Evolutionary conservation across 352 stramenopile species (phyloP), one percentile per base, ranked within the genome.

Genomic region (Albugo candida): DNA sequence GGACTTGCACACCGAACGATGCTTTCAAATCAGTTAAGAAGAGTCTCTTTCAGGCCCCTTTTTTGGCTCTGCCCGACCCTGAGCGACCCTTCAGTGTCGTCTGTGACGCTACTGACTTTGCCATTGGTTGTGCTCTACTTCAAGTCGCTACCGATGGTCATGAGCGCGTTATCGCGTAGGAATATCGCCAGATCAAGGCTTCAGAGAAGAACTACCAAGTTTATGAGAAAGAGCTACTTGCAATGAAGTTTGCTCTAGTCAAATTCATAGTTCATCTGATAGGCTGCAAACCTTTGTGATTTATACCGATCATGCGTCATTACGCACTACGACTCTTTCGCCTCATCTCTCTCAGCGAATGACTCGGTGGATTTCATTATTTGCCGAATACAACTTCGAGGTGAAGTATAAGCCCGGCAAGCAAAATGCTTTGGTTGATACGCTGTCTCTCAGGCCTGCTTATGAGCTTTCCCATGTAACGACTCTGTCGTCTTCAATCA

Each of bases 321-420:
- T 51, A 21, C 49, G 38, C 17, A 43, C 38, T 19, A 8, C 38
- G 38, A 43, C 20, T 24, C 17, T 10, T 3, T 24, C 52, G 0
- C 21, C 61, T 19, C 47, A 49, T 21, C 38, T 62, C 41, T 54
- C 48, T 10, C 47, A 63, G 19, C 42, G 57, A 13, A 63, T 61
- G 57, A 40, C 39, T 10, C 19, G 54, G 12, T 62, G 57, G 47
- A 41, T 65, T 8, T 44, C 52, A 5, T 56, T 64, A 41, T 62
- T 67, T 44, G 40, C 53, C 1, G 24, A 64, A 21, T 64, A 56
- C 46, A 64, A 61, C 36, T 63, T 68, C 17, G 20, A 40, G 0
- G 49, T 61, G 0, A 11, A 54, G 1, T 58, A 65, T 49, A 61
- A 67, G 36, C 47, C 47, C 0, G 49, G 54, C 1, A 53, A 51